Evolutionary conservation across 1,284 basidiomycete genomes (phyloP).

Genomic region (Ganoderma resinaceum): DNA sequence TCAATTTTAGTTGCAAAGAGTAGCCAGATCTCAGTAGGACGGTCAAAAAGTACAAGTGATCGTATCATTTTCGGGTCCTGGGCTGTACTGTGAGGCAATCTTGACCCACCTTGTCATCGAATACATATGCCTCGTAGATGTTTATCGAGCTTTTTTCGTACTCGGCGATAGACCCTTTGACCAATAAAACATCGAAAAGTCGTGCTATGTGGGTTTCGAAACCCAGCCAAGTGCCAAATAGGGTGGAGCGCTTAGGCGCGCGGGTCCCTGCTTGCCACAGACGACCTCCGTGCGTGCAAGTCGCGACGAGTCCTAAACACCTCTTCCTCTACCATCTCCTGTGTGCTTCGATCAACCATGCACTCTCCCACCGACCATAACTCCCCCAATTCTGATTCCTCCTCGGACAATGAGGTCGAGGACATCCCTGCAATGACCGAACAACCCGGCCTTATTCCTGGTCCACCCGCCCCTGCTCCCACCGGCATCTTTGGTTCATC

Average conservation of each 20-base stretch:
- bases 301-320: neutral
- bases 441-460: constrained; percentile 5
- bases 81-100: too few species aligned
- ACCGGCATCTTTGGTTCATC: neutral
- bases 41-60: too few species aligned
- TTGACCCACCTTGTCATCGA: too few species aligned
- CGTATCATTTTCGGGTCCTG: too few species aligned
- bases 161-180: neutral
- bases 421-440: constrained; percentile 3
- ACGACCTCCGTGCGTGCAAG: neutral
- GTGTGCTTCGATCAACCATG: constrained; percentile 28
- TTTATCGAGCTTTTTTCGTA: neutral
- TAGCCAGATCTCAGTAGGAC: too few species aligned
- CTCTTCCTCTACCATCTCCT: neutral
- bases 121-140: too few species aligned
- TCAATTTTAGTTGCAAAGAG: too few species aligned
- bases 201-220: neutral
- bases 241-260: neutral
- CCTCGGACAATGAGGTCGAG: constrained; percentile 30
- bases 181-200: neutral
- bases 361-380: constrained; percentile 38
- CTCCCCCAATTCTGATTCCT: constrained; percentile 36
- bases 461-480: constrained; percentile 17
- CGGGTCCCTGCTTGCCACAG: neutral
- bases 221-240: neutral